These are phyloP conservation scores for Pseudopithomyces maydicus DNA, from an alignment of 2,329 filamentous ascomycete species.

Conservation along the genomic window DNA sequence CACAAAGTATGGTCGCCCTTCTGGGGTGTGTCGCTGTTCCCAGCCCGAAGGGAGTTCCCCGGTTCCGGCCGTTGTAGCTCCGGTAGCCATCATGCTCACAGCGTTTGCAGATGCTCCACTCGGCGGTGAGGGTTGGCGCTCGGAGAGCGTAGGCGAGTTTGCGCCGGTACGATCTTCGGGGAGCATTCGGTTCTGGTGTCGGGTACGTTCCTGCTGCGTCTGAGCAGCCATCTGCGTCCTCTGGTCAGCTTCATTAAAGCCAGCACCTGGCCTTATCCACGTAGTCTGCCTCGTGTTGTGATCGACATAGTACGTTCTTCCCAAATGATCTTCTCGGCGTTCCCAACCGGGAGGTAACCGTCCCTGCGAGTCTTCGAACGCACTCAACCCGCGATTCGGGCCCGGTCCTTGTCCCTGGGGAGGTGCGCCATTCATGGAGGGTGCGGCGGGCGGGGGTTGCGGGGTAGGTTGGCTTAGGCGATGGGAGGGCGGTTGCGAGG, in stretches of 20 bases:
- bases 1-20: slow-evolving; percentile 94
- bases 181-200: slow-evolving; percentile 93
- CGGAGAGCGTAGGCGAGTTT: slow-evolving; percentile 79
- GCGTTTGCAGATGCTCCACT: slow-evolving; percentile 58
- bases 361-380: slow-evolving; percentile 95
- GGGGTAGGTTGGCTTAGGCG: slow-evolving; percentile 36
- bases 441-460: slow-evolving; percentile 35
- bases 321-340: slow-evolving; percentile 90
- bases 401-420: slow-evolving; percentile 35
- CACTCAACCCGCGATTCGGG: slow-evolving; percentile 68
- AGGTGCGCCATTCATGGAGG: slow-evolving; percentile 33
- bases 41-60: slow-evolving; percentile 94
- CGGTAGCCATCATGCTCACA: slow-evolving; percentile 90
- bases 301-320: slow-evolving; percentile 96
- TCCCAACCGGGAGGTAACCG: slow-evolving; percentile 94
- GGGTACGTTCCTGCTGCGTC: slow-evolving; percentile 88
- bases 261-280: slow-evolving; percentile 87
- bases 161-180: slow-evolving; percentile 94
- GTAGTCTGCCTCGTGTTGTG: slow-evolving; percentile 97
- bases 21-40: slow-evolving; percentile 95
- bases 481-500: slow-evolving; percentile 29
- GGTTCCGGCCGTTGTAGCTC: slow-evolving; percentile 89
- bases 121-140: slow-evolving; percentile 52
- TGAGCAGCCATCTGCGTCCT: slow-evolving; percentile 84
- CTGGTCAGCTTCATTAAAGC: slow-evolving; percentile 75